These are phyloP conservation scores for Excoecaria cochinchinensis DNA, from an alignment of 345 rosid genomes.

Conservation along the genomic window DNA sequence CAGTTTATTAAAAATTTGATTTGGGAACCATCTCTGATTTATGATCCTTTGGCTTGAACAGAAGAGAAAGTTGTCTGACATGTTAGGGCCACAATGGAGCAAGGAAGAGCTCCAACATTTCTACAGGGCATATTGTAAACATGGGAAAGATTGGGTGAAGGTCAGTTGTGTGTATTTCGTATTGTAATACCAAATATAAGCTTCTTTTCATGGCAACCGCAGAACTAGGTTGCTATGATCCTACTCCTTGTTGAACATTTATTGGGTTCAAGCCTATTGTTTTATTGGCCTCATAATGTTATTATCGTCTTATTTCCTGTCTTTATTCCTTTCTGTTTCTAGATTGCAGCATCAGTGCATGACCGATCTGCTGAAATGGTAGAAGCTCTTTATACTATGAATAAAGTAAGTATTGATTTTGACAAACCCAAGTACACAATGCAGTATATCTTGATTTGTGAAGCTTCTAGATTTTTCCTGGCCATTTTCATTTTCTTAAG, in stretches of 20 bases:
- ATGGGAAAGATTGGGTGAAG: slow-evolving; percentile 91
- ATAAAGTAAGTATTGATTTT: slow-evolving; percentile 47
- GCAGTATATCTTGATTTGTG: slow-evolving; percentile 5
- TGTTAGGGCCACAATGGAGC: slow-evolving; percentile 90
- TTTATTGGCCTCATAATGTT: background rate
- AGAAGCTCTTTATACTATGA: slow-evolving; percentile 85
- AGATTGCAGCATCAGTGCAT: slow-evolving; percentile 72
- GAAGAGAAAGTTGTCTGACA: slow-evolving; percentile 80
- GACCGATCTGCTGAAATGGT: slow-evolving; percentile 84
- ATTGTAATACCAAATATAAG: background rate
- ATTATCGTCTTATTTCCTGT: background rate
- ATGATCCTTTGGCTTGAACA: slow-evolving; percentile 9
- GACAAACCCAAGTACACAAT: background rate
- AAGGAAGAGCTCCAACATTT: slow-evolving; percentile 74
- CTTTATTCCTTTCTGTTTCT: slow-evolving; percentile 15
- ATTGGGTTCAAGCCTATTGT: background rate
- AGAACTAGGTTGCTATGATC: background rate
- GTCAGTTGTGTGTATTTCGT: slow-evolving; percentile 35
- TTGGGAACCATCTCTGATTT: background rate
- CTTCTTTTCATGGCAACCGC: background rate
- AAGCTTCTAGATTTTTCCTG: background rate
- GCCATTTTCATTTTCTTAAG: background rate
- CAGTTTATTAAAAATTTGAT: background rate
- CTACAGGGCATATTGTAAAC: slow-evolving; percentile 76
- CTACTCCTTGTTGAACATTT: background rate